A percentile compares a stretch with the other conserved stretches of the same genome.
Evolutionary conservation across 345 rosid genomes (phyloP).

Genomic region (Luvunga scandens): DNA sequence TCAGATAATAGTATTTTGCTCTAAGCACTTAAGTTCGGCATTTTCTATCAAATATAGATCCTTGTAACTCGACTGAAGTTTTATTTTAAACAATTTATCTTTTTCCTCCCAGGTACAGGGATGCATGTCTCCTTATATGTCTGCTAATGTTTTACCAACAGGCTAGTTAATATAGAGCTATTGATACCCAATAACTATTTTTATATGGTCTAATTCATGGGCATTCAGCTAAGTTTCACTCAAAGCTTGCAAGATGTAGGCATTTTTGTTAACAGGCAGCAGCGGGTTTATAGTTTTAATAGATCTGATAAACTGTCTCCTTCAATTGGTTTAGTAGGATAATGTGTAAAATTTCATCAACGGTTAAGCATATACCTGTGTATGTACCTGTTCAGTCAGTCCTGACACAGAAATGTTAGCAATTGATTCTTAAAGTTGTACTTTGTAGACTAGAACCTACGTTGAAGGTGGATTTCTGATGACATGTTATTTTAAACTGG

Average conservation of each 20-base stretch:
- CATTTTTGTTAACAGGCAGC: background rate
- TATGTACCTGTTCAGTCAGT: background rate
- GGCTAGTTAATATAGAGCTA: conserved; percentile 26
- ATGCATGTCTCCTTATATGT: conserved; percentile 73
- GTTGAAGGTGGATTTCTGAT: background rate
- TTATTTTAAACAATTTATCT: background rate
- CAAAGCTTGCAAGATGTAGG: background rate
- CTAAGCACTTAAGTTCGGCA: background rate
- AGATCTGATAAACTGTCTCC: background rate
- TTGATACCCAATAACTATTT: background rate
- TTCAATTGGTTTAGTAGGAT: background rate
- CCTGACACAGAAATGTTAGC: background rate
- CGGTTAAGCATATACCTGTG: background rate
- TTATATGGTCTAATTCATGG: background rate
- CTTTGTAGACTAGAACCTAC: background rate
- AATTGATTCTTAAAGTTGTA: background rate
- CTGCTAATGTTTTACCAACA: conserved; percentile 58
- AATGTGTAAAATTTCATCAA: no score
- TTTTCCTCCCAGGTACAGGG: conserved; percentile 58
- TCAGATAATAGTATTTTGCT: background rate
- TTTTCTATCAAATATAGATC: background rate
- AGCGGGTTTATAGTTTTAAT: background rate
- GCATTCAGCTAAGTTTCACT: background rate
- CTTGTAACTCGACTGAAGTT: background rate
- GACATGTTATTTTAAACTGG: background rate